phyloP scores from a whole-genome alignment of 2,329 filamentous ascomycete genomes.

The Apiospora malaysiana region DNA sequence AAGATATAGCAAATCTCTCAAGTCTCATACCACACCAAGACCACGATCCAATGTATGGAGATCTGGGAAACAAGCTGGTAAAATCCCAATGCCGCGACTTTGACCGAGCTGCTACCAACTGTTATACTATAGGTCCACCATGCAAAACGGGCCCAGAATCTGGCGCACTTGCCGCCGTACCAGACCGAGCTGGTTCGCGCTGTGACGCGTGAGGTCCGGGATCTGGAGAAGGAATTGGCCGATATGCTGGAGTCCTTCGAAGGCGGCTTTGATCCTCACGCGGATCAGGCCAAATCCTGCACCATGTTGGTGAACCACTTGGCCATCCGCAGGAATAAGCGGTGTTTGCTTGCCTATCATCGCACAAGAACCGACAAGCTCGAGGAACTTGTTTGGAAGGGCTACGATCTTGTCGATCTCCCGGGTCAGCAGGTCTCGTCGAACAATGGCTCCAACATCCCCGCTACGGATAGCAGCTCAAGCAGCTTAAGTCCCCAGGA shows the following conservation, averaged over 20 bases:
- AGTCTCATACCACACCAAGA: not conserved
- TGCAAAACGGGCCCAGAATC: conserved; percentile 90
- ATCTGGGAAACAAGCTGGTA: conserved; percentile 85
- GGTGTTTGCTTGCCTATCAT: conserved; percentile 94
- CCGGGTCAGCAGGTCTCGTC: conserved; percentile 59
- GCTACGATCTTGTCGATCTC: conserved; percentile 80
- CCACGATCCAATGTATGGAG: conserved; percentile 74
- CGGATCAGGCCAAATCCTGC: conserved; percentile 84
- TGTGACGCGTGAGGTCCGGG: conserved; percentile 89
- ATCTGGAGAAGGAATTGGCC: conserved; percentile 85
- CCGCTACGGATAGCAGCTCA: conserved; percentile 57
- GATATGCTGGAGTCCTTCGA: conserved; percentile 82
- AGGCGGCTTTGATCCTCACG: conserved; percentile 82
- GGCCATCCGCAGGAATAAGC: conserved; percentile 94
- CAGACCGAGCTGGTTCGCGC: conserved; percentile 89
- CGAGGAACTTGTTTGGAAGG: conserved; percentile 92
- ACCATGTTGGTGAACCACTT: conserved; percentile 92
- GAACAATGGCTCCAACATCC: conserved; percentile 41
- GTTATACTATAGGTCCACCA: conserved; percentile 75
- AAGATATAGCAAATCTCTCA: not conserved
- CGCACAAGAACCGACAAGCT: conserved; percentile 88
- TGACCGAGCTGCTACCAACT: conserved; percentile 18
- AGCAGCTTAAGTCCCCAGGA: conserved; percentile 93
- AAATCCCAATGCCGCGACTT: not conserved
- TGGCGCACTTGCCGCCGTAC: conserved; percentile 87